Evolutionary conservation across 2,329 filamentous ascomycete genomes (phyloP).

Genomic region (Colletotrichum sp.): DNA sequence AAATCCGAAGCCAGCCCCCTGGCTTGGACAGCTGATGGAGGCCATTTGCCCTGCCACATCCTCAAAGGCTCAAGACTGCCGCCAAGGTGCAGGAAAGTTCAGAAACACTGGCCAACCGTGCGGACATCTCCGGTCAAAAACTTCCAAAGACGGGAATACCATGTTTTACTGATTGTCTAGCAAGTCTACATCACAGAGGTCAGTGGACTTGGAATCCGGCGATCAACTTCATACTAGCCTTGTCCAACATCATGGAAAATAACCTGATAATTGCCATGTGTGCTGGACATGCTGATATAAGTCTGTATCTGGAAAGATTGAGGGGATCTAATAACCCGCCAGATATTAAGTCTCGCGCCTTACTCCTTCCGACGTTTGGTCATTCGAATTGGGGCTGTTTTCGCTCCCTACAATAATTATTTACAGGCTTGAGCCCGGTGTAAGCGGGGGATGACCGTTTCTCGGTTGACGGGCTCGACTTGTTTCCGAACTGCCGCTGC

Average conservation of each 20-base stretch:
- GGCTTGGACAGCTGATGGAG: neutral
- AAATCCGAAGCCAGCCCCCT: neutral
- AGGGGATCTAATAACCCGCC: neutral
- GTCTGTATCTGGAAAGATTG: neutral
- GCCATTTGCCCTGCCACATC: neutral
- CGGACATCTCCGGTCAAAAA: neutral
- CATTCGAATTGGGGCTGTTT: neutral
- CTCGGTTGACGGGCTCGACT: neutral
- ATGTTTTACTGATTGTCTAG: neutral
- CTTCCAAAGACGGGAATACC: neutral
- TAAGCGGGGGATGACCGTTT: neutral
- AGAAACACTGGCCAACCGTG: neutral
- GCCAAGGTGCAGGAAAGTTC: neutral
- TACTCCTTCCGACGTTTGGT: neutral
- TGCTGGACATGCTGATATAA: rapidly evolving
- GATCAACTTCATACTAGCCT: neutral
- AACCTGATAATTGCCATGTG: neutral
- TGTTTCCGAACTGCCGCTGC: neutral
- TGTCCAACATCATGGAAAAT: rapidly evolving
- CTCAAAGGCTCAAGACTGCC: neutral
- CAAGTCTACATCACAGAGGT: neutral
- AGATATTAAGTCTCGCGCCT: neutral
- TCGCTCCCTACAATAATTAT: neutral
- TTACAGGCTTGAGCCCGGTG: neutral
- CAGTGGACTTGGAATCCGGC: neutral